Percentiles rank a stretch among this genome's conserved stretches.
Conservation (phyloP, 345 rosid genomes). For the Aethionema arabicum region DNA sequence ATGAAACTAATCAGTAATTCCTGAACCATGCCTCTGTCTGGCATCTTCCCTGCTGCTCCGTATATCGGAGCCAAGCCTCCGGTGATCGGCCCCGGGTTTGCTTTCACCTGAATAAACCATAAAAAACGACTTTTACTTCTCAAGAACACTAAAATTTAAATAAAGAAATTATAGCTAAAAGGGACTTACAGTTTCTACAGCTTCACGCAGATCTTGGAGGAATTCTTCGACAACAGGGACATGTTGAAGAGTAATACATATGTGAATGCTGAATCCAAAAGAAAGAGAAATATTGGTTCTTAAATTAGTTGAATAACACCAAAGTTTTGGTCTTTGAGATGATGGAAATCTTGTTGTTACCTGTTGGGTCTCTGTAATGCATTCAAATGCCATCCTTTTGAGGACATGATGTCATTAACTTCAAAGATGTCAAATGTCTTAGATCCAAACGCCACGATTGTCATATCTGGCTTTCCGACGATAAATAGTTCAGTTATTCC, state of each 20-base stretch:
- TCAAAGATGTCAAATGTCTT: slow-evolving; percentile 71
- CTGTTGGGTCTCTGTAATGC: slow-evolving; percentile 93
- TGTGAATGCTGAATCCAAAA: slow-evolving; percentile 67
- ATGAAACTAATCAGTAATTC: slow-evolving; percentile 80
- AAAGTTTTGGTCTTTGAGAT: not conserved
- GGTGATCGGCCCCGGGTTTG: slow-evolving; percentile 74
- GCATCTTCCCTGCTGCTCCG: slow-evolving; percentile 92
- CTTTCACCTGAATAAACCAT: slow-evolving; percentile 53
- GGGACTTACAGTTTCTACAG: slow-evolving; percentile 69
- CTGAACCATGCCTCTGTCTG: slow-evolving; percentile 77
- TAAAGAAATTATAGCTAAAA: too few species aligned
- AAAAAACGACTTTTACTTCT: not conserved
- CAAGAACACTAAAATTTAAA: not conserved
- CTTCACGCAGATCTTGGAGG: slow-evolving; percentile 68
- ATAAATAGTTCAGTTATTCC: slow-evolving; percentile 70
- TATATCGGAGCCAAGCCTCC: slow-evolving; percentile 93
- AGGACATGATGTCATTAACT: slow-evolving; percentile 82
- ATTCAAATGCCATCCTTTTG: slow-evolving; percentile 96
- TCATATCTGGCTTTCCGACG: slow-evolving; percentile 89
- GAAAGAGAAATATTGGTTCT: not conserved
- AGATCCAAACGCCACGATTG: slow-evolving; percentile 84
- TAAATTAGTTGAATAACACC: not conserved
- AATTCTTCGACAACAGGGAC: slow-evolving; percentile 57
- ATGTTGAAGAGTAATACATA: slow-evolving; percentile 87
- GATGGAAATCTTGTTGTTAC: slow-evolving; percentile 35